Conservation (phyloP, 1,284 basidiomycete species). For the Ustilago vetiveriae region DNA sequence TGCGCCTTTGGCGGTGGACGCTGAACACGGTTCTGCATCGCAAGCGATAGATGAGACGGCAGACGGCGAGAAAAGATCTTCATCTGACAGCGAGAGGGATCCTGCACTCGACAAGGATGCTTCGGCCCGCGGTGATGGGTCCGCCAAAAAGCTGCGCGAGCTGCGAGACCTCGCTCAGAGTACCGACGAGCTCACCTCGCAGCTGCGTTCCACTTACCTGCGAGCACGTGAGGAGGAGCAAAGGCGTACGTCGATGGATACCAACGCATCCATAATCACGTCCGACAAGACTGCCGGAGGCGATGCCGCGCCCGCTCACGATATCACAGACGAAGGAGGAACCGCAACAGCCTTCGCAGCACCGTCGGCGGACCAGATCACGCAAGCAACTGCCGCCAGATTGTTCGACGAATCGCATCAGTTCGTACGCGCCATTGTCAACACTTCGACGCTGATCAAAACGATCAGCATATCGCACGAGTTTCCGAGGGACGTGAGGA, state of each 20-base stretch:
- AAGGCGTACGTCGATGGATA: constrained; percentile 8
- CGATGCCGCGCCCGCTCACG: background rate
- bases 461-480: constrained; percentile 44
- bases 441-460: constrained; percentile 58
- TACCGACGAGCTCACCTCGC: constrained; percentile 41
- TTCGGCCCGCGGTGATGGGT: background rate
- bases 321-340: background rate
- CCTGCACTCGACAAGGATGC: background rate
- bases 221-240: constrained; percentile 39
- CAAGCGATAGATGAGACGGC: background rate
- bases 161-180: constrained; percentile 24
- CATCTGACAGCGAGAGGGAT: constrained; percentile 13
- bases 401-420: constrained; percentile 56
- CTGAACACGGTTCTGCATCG: background rate
- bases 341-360: background rate
- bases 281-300: background rate
- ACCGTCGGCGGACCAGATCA: constrained; percentile 27
- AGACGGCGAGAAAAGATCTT: background rate
- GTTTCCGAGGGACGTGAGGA: constrained; percentile 52
- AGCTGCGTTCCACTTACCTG: constrained; percentile 43
- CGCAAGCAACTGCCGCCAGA: constrained; percentile 22
- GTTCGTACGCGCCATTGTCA: constrained; percentile 57
- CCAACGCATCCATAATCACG: constrained; percentile 4
- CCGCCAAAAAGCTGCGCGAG: constrained; percentile 19
- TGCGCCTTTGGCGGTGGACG: constrained; percentile 6